Percentiles rank a stretch among this genome's conserved stretches.
phyloP scores from a whole-genome alignment of 2,329 filamentous ascomycete species.

The Sphaerulina musiva region DNA sequence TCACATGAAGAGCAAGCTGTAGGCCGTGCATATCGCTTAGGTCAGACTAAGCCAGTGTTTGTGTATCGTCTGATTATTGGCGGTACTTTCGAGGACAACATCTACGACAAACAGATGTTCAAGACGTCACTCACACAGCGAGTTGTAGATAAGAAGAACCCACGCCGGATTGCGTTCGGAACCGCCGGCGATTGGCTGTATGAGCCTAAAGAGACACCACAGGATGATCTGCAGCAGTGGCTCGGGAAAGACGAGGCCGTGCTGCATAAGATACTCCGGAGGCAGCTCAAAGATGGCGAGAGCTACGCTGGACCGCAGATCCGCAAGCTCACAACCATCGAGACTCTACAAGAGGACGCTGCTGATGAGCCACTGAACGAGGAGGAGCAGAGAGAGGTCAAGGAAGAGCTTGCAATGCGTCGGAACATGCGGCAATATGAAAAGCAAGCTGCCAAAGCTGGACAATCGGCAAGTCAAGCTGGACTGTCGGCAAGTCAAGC shows the following conservation, averaged over 20 bases:
- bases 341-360: slow-evolving; percentile 32
- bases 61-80: slow-evolving; percentile 76
- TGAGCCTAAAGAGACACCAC: slow-evolving; percentile 47
- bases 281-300: slow-evolving; percentile 57
- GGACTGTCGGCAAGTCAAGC: slow-evolving; percentile 47
- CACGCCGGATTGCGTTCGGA: slow-evolving; percentile 58
- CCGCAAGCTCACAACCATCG: slow-evolving; percentile 30
- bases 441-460: slow-evolving; percentile 55
- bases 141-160: slow-evolving; percentile 78
- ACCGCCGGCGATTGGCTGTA: slow-evolving; percentile 51
- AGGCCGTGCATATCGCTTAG: slow-evolving; percentile 77
- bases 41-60: slow-evolving; percentile 71
- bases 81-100: slow-evolving; percentile 69
- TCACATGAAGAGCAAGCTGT: slow-evolving; percentile 79
- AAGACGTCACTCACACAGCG: slow-evolving; percentile 73
- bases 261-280: slow-evolving; percentile 56
- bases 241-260: slow-evolving; percentile 54
- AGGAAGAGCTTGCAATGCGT: slow-evolving; percentile 36
- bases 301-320: slow-evolving; percentile 36
- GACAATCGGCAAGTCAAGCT: slow-evolving; percentile 46
- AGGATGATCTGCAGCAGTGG: slow-evolving; percentile 45
- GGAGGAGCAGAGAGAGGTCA: slow-evolving; percentile 28
- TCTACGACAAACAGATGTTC: slow-evolving; percentile 70
- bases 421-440: slow-evolving; percentile 47
- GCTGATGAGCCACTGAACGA: slow-evolving; percentile 30